These are phyloP conservation scores for Apodospora peruviana DNA, from an alignment of 495 filamentous ascomycete genomes.

Conservation along the genomic window DNA sequence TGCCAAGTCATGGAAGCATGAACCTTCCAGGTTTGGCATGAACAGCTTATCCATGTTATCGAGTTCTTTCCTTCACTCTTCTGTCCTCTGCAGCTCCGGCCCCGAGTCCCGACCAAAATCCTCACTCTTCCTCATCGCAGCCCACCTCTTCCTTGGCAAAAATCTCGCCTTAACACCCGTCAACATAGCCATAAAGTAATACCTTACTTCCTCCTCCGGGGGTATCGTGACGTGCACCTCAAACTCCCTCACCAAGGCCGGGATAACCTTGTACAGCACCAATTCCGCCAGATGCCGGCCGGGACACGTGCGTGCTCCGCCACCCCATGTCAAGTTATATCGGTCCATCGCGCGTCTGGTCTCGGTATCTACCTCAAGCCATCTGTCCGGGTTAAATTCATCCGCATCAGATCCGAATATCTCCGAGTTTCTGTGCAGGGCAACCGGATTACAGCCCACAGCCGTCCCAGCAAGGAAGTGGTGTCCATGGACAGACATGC, in stretches of 20 bases:
- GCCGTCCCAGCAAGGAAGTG: constrained; percentile 48
- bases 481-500: constrained; percentile 42
- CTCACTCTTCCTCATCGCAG: too few relatives aligned
- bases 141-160: constrained; percentile 1
- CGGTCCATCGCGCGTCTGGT: constrained; percentile 35
- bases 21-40: not conserved
- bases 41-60: not conserved
- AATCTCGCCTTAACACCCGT: constrained; percentile 30
- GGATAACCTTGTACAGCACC: constrained; percentile 55
- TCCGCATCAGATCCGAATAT: constrained; percentile 49
- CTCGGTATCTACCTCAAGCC: constrained; percentile 36
- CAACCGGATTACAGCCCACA: constrained; percentile 57
- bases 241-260: constrained; percentile 55
- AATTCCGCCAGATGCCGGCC: constrained; percentile 52
- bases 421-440: constrained; percentile 48
- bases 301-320: constrained; percentile 51
- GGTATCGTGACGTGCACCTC: constrained; percentile 34
- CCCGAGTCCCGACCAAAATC: not conserved
- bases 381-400: constrained; percentile 45
- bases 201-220: constrained; percentile 13
- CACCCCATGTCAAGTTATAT: constrained; percentile 46
- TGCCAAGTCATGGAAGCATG: not conserved
- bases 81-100: not conserved
- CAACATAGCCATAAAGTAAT: constrained; percentile 37
- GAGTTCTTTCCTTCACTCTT: not conserved